phyloP scores from a whole-genome alignment of 768 basidiomycete genomes.

The Heimioporus sp. region DNA sequence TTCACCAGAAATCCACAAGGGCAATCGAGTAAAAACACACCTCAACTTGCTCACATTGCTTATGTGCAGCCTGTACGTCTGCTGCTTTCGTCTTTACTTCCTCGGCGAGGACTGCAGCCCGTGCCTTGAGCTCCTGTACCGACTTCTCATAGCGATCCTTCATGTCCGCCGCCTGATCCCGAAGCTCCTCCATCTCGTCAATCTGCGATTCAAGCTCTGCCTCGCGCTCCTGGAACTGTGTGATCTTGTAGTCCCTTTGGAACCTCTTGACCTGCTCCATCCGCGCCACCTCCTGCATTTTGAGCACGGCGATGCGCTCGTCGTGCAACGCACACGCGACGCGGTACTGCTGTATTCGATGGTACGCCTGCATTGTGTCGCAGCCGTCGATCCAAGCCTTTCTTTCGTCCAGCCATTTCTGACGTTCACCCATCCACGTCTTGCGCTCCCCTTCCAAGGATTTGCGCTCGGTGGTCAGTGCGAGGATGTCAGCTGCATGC shows the following conservation, averaged over 20 bases:
- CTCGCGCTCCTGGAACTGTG: slow-evolving; percentile 65
- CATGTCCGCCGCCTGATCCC: slow-evolving; percentile 27
- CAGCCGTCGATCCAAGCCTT: slow-evolving; percentile 60
- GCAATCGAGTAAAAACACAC: slow-evolving; percentile 28
- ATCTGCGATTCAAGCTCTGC: slow-evolving; percentile 55
- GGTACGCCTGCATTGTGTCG: slow-evolving; percentile 58
- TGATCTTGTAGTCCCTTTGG: slow-evolving; percentile 65
- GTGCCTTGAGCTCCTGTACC: slow-evolving; percentile 30
- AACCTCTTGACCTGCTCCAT: slow-evolving; percentile 57
- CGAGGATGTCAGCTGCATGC: slow-evolving; percentile 23
- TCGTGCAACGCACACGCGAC: slow-evolving; percentile 52
- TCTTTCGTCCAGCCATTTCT: slow-evolving; percentile 52
- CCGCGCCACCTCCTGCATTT: slow-evolving; percentile 52
- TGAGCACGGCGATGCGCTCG: slow-evolving; percentile 49
- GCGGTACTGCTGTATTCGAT: slow-evolving; percentile 63
- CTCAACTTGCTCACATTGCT: slow-evolving; percentile 47
- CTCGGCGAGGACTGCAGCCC: slow-evolving; percentile 31
- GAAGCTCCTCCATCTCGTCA: slow-evolving; percentile 49
- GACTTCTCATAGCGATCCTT: slow-evolving; percentile 24
- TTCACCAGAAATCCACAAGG: background rate
- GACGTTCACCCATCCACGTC: slow-evolving; percentile 21
- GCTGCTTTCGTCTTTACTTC: slow-evolving; percentile 40
- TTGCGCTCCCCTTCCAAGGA: slow-evolving; percentile 27
- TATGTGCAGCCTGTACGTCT: slow-evolving; percentile 36
- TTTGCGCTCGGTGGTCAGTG: slow-evolving; percentile 40